These are phyloP conservation scores for Pseudonitzschia multiseries DNA, from an alignment of 108 stramenopile genomes.

Conservation along the genomic window DNA sequence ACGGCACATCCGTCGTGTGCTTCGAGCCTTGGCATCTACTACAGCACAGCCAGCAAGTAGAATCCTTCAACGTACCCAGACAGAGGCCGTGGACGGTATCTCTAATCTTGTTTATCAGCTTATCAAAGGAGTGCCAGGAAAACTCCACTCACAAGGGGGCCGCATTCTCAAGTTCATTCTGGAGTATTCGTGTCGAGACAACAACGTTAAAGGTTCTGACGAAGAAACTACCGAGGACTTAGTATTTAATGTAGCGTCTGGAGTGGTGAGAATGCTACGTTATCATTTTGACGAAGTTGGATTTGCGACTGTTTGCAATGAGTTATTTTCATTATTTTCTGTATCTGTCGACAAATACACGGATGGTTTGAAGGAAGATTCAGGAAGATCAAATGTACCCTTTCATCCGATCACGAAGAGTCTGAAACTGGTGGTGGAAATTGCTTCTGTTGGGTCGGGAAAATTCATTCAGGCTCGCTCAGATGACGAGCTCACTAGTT, in stretches of 20 bases:
- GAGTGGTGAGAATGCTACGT: conserved; percentile 19
- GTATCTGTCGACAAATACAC: neutral
- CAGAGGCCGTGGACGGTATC: conserved; percentile 80
- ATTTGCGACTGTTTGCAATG: conserved; percentile 11
- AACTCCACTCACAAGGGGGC: conserved; percentile 69
- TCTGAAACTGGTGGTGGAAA: conserved; percentile 13
- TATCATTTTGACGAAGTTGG: conserved; percentile 11
- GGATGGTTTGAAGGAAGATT: neutral
- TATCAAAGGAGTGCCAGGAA: conserved; percentile 63
- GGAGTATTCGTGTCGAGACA: conserved; percentile 30
- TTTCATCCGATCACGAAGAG: conserved; percentile 5
- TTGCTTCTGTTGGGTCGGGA: conserved; percentile 2
- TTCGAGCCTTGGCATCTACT: conserved; percentile 64
- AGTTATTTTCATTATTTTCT: conserved; percentile 8
- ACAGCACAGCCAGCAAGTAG: conserved; percentile 18
- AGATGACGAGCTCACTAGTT: neutral
- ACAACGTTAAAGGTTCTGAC: conserved; percentile 9
- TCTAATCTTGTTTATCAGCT: conserved; percentile 70
- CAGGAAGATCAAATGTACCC: conserved; percentile 1
- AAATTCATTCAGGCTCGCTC: conserved; percentile 2
- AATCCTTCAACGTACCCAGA: conserved; percentile 40
- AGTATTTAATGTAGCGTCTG: conserved; percentile 22
- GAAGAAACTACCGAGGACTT: conserved; percentile 20
- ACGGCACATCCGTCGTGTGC: conserved; percentile 63
- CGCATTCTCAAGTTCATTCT: conserved; percentile 55